Percentiles rank a stretch among this genome's conserved stretches.
These are phyloP conservation scores for Paramecium caudatum DNA, from an alignment of 73 alveolate species.

Conservation along the genomic window DNA sequence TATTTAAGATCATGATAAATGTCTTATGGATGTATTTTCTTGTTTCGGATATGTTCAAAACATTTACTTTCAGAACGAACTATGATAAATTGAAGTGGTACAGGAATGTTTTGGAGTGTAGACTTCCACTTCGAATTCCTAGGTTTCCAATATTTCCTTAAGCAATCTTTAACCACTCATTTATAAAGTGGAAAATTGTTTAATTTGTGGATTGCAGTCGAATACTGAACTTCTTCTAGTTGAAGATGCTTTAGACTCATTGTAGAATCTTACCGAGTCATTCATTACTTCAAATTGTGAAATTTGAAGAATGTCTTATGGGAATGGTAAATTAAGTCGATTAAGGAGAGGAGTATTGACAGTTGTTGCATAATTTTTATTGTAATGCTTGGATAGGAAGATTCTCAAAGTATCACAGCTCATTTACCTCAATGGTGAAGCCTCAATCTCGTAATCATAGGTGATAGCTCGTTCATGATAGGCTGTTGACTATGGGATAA, in stretches of 20 bases:
- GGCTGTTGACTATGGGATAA: not conserved
- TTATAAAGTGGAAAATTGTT: not conserved
- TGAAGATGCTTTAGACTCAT: constrained; percentile 1
- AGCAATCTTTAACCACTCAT: not conserved
- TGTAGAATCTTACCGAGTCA: not conserved
- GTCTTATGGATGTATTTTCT: constrained; percentile 47
- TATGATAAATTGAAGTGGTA: too few relatives aligned
- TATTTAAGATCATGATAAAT: not conserved
- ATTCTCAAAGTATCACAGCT: constrained; percentile 32
- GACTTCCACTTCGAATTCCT: constrained; percentile 53
- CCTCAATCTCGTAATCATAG: constrained; percentile 32
- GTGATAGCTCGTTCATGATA: constrained; percentile 56
- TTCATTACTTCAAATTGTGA: not conserved
- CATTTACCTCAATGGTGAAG: constrained; percentile 29
- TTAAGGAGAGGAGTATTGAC: constrained; percentile 20
- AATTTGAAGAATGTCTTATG: not conserved
- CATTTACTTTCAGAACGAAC: constrained; percentile 17
- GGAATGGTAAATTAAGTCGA: constrained; percentile 1
- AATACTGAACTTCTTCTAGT: constrained; percentile 24
- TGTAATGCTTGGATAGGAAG: not conserved
- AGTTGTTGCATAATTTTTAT: constrained; percentile 22
- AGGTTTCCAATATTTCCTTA: constrained; percentile 1
- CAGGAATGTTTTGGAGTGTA: constrained; percentile 62
- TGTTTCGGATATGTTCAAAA: constrained; percentile 15
- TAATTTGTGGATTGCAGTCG: not conserved